Evolutionary conservation across 345 rosid genomes (phyloP).

Genomic region (Conringia planisiliqua): DNA sequence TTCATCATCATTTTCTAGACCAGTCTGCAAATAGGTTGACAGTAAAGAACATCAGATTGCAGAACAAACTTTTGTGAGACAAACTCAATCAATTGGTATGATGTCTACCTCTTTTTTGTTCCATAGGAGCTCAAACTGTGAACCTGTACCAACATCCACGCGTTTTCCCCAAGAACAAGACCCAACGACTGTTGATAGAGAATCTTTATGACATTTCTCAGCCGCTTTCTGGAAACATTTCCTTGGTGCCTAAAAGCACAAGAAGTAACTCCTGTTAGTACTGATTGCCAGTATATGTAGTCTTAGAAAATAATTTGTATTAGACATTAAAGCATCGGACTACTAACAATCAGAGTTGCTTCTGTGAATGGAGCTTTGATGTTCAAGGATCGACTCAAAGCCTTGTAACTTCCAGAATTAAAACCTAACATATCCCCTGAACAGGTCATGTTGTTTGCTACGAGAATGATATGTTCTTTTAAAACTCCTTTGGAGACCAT

Average conservation of each 20-base stretch:
- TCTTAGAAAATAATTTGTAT: slow-evolving; percentile 10
- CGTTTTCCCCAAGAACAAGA: slow-evolving; percentile 94
- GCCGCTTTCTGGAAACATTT: slow-evolving; percentile 93
- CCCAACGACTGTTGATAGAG: slow-evolving; percentile 77
- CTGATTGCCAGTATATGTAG: neutral
- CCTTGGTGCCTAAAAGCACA: slow-evolving; percentile 58
- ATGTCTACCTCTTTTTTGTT: slow-evolving; percentile 47
- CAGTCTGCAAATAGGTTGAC: slow-evolving; percentile 43
- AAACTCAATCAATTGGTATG: slow-evolving; percentile 1
- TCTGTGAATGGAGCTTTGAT: slow-evolving; percentile 93
- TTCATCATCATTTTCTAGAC: slow-evolving; percentile 38
- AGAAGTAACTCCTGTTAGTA: neutral
- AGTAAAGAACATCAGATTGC: slow-evolving; percentile 22
- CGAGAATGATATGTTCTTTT: slow-evolving; percentile 82
- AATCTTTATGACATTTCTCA: slow-evolving; percentile 72
- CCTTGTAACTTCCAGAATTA: slow-evolving; percentile 79
- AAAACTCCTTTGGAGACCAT: slow-evolving; percentile 84
- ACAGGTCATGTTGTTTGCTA: slow-evolving; percentile 88
- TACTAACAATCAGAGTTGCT: slow-evolving; percentile 83
- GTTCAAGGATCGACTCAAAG: slow-evolving; percentile 64
- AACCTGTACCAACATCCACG: slow-evolving; percentile 94
- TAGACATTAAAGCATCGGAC: neutral
- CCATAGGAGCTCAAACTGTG: slow-evolving; percentile 80
- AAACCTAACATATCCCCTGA: slow-evolving; percentile 86
- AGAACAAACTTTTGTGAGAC: neutral